Percentiles rank a stretch among this genome's conserved stretches.
These are phyloP conservation scores for Ganoderma lingzhi DNA, from an alignment of 1,284 basidiomycete genomes.

Conservation along the genomic window DNA sequence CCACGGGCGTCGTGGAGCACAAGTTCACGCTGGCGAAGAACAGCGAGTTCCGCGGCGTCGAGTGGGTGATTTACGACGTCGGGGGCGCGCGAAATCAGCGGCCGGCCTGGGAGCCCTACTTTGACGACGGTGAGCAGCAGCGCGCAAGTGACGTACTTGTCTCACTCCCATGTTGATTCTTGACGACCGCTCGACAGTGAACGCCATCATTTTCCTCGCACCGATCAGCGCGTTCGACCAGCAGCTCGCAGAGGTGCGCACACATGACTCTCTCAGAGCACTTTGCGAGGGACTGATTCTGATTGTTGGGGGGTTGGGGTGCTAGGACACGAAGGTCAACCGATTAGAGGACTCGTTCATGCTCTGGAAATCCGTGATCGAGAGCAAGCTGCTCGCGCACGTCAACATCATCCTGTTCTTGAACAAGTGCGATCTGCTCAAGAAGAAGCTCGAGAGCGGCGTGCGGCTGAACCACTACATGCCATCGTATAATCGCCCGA, in stretches of 20 bases:
- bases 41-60: slow-evolving; percentile 62
- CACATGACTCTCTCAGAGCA: neutral
- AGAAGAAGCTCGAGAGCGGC: slow-evolving; percentile 80
- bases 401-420: slow-evolving; percentile 82
- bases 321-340: slow-evolving; percentile 72
- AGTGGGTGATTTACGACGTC: slow-evolving; percentile 86
- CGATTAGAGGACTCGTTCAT: slow-evolving; percentile 79
- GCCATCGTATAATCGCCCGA: slow-evolving; percentile 68
- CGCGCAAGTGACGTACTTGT: neutral
- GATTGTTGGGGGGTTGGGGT: neutral
- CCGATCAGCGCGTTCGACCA: slow-evolving; percentile 88
- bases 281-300: neutral
- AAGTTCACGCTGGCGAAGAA: slow-evolving; percentile 66
- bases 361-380: slow-evolving; percentile 73
- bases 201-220: slow-evolving; percentile 85
- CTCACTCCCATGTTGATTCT: neutral
- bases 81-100: slow-evolving; percentile 79
- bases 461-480: slow-evolving; percentile 74
- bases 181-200: slow-evolving; percentile 54
- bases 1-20: slow-evolving; percentile 80
- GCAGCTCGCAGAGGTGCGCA: slow-evolving; percentile 71
- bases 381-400: slow-evolving; percentile 70
- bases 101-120: slow-evolving; percentile 85
- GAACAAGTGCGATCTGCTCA: slow-evolving; percentile 80
- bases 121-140: slow-evolving; percentile 68